Evolutionary conservation across 1,284 basidiomycete species (phyloP).

Genomic region (Microbotryomycetes sp.): DNA sequence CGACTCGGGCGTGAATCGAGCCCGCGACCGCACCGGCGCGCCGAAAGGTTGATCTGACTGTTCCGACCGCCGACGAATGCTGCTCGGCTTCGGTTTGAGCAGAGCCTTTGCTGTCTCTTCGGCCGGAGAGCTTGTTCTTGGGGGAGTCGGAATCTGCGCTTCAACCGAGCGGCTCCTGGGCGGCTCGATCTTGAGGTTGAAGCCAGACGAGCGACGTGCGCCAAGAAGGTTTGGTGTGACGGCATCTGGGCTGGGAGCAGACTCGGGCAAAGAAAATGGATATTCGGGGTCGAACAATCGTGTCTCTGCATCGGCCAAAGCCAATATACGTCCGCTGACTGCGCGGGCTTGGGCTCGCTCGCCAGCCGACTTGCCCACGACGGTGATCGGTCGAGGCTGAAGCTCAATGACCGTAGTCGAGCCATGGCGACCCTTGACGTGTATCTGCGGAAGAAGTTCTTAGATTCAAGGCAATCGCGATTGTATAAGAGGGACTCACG

Average conservation of each 20-base stretch:
- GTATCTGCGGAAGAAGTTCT: slow-evolving; percentile 3
- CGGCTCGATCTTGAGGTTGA: background rate
- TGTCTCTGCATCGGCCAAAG: background rate
- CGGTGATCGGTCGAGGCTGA: background rate
- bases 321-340: background rate
- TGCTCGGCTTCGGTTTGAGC: background rate
- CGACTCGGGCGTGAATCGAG: background rate
- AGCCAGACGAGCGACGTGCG: background rate
- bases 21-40: background rate
- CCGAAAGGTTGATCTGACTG: background rate
- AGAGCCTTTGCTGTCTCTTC: background rate
- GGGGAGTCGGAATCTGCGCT: background rate
- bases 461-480: background rate
- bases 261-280: no score
- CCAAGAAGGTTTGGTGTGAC: background rate
- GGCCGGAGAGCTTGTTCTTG: background rate
- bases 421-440: background rate
- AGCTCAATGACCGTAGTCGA: slow-evolving; percentile 13
- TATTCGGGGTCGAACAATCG: background rate
- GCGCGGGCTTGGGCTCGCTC: slow-evolving; percentile 10
- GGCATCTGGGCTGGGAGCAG: background rate
- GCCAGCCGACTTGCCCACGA: slow-evolving; percentile 7
- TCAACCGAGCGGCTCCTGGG: background rate
- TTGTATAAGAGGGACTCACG: slow-evolving; percentile 8
- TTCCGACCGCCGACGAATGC: background rate